Base-by-base conservation (phyloP, 805 yeast species). In the Suhomyces canberraensis region DNA sequence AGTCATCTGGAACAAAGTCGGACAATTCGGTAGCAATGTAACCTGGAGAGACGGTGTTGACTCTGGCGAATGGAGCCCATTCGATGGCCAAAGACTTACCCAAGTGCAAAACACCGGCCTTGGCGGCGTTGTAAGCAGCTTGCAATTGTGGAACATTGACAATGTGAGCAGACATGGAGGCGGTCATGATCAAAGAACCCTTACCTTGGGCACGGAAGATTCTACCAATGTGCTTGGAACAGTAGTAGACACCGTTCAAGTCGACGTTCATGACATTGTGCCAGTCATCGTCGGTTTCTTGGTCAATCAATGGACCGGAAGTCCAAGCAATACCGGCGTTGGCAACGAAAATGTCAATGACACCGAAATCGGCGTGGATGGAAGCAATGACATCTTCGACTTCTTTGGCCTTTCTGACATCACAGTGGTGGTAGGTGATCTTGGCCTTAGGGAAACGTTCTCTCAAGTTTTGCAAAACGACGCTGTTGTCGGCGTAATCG, bases 81-180 rank as follows among this genome's bases (percentile, higher is more conserved):
- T 88, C 96, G 28, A 87, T 79, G 11, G 95, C 91, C 46, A 87
- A 67, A 1, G 93, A 84, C 58, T 71, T 81, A 24, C 83, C 77
- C 50, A 87, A 71, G 54, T 88, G 95, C 46, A 81, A 56, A 18
- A 85, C 80, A 9, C 80, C 95, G 27, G 95, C 95, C 69, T 87
- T 88, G 48, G 89, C 84, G 11, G 88, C 86, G 54, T 87, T 87
- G 69, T 87, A 87, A 26, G 84, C 79, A 11, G 95, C 84, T 65
- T 88, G 96, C 56, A 78, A 69, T 60, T 89, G 93, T 16, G 96
- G 96, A 44, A 79, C 77, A 61, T 88, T 88, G 51, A 79, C 93
- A 51, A 89, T 81, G 64, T 81, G 88, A 11, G 86, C 96, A 18
- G 93, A 83, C 85, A 88, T 88, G 26, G 95, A 85, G 4, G 95